Evolutionary conservation across 2,329 filamentous ascomycete genomes (phyloP).

Genomic region (Diaporthe citrichinensis): DNA sequence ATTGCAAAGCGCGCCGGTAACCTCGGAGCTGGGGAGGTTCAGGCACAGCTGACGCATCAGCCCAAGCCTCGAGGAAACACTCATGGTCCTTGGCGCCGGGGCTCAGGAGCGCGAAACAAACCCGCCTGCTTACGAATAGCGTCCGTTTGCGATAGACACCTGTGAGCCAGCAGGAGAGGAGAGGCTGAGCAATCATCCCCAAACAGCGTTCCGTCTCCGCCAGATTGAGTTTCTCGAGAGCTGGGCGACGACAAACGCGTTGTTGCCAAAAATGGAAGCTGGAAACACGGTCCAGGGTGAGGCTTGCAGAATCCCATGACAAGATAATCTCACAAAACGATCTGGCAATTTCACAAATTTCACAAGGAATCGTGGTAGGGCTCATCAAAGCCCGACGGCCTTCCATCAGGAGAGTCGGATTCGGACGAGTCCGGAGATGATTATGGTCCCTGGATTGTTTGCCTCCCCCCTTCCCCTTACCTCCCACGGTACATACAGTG

Average conservation of each 20-base stretch:
- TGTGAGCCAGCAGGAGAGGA: neutral
- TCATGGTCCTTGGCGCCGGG: slow-evolving; percentile 15
- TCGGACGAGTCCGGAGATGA: slow-evolving; percentile 38
- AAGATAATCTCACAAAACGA: slow-evolving; percentile 21
- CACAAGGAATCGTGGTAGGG: slow-evolving; percentile 20
- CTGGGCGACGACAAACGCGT: neutral
- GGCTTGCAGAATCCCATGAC: slow-evolving; percentile 8
- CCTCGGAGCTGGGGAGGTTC: slow-evolving; percentile 10
- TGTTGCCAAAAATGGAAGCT: slow-evolving; percentile 23
- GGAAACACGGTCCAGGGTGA: slow-evolving; percentile 1
- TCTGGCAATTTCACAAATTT: slow-evolving; percentile 19
- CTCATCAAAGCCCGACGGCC: slow-evolving; percentile 16
- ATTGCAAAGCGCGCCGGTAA: slow-evolving; percentile 28
- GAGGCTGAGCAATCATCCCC: neutral
- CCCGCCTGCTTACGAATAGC: slow-evolving; percentile 13
- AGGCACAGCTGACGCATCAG: slow-evolving; percentile 23
- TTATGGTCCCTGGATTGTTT: slow-evolving; percentile 16
- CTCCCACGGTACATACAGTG: slow-evolving; percentile 11
- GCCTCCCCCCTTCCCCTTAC: slow-evolving; percentile 5
- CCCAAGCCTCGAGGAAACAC: slow-evolving; percentile 19
- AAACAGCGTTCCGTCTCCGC: neutral
- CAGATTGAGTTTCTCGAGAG: slow-evolving; percentile 18
- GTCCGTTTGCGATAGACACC: neutral
- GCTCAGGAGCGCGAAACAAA: slow-evolving; percentile 10
- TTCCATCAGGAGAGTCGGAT: slow-evolving; percentile 27